Evolutionary conservation across 352 stramenopile genomes (phyloP).

Genomic region (Phytophthora uliginosa): DNA sequence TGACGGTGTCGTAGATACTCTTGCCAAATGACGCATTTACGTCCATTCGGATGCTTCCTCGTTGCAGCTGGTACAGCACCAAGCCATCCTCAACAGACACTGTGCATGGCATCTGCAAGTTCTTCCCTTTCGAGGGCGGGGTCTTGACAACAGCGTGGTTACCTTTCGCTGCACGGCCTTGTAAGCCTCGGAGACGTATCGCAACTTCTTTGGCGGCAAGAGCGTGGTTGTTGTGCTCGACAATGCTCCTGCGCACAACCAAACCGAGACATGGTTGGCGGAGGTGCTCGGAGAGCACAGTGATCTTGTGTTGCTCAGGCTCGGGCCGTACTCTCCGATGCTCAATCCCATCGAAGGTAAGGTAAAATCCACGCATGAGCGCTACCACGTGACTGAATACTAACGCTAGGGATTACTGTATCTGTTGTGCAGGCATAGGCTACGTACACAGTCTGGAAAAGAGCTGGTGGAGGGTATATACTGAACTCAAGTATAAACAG

Average conservation of each 20-base stretch:
- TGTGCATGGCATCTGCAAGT: too few relatives aligned
- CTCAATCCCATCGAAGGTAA: not conserved
- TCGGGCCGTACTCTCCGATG: not conserved
- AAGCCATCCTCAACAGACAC: too few relatives aligned
- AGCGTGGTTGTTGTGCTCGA: slow-evolving; percentile 8
- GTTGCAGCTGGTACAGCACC: slow-evolving; percentile 11
- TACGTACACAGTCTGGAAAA: too few relatives aligned
- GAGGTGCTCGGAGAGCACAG: not conserved
- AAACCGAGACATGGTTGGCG: not conserved
- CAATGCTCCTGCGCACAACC: slow-evolving; percentile 8
- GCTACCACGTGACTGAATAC: not conserved
- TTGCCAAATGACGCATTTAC: too few relatives aligned
- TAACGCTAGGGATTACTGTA: not conserved
- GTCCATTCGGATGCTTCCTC: too few relatives aligned
- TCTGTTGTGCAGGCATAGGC: slow-evolving; percentile 1
- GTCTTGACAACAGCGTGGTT: too few relatives aligned
- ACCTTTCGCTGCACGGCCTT: too few relatives aligned
- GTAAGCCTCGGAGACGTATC: slow-evolving; percentile 3
- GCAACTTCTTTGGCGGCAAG: not conserved
- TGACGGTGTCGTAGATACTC: too few relatives aligned
- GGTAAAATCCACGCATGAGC: not conserved
- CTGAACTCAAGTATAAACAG: too few relatives aligned
- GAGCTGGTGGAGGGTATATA: too few relatives aligned
- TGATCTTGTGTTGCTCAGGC: not conserved
- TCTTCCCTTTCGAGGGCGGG: too few relatives aligned